These are phyloP conservation scores for Diaporthe caulivora DNA, from an alignment of 2,329 filamentous ascomycete species.

Conservation along the genomic window DNA sequence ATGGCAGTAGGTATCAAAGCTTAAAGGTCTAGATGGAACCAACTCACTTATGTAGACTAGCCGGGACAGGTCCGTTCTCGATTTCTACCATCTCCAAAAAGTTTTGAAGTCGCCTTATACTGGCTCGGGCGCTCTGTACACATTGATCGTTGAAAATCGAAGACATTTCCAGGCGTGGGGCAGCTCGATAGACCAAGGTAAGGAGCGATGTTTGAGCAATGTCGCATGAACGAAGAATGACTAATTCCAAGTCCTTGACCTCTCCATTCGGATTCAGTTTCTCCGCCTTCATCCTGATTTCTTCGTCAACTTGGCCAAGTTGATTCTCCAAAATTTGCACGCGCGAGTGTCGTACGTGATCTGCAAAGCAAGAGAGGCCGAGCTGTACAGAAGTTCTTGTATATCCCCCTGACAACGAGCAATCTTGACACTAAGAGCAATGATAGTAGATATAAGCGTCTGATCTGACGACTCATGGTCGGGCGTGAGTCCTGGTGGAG, in stretches of 20 bases:
- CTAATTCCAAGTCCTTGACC: neutral
- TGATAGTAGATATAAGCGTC: neutral
- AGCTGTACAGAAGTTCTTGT: neutral
- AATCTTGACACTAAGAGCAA: neutral
- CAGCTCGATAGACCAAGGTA: neutral
- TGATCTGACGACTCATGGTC: neutral
- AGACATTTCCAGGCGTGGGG: neutral
- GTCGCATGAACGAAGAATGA: neutral
- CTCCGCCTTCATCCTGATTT: neutral
- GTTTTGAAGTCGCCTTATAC: neutral
- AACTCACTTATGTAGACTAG: neutral
- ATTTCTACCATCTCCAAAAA: neutral
- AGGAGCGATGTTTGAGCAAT: neutral
- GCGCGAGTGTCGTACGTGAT: neutral
- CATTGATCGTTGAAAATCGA: neutral
- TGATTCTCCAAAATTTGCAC: neutral
- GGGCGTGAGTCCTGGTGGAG: neutral
- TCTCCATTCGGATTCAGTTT: neutral
- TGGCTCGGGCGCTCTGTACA: neutral
- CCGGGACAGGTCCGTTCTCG: neutral
- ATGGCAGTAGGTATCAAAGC: neutral
- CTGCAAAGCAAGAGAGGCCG: neutral
- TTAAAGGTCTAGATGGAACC: neutral
- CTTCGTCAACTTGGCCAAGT: neutral
- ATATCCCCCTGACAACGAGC: neutral